Evolutionary conservation across 805 yeast genomes (phyloP).

Genomic region (Starmerella floricola): DNA sequence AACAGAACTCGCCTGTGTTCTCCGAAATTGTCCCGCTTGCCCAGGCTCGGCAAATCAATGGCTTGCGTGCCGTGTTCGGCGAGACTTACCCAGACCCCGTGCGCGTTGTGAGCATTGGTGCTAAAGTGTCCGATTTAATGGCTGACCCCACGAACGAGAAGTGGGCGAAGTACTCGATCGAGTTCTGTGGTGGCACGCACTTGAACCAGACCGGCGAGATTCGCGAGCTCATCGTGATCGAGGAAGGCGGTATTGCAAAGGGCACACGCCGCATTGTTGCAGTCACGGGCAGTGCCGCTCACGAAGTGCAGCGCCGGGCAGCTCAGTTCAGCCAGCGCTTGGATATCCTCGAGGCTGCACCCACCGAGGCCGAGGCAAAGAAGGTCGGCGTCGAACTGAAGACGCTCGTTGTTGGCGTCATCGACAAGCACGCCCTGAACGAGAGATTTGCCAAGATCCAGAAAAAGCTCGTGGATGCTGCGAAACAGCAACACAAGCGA

Average conservation of each 20-base stretch:
- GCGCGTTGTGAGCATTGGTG: slow-evolving; percentile 92
- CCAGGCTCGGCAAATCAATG: slow-evolving; percentile 59
- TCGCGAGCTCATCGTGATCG: slow-evolving; percentile 76
- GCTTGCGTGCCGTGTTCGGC: slow-evolving; percentile 96
- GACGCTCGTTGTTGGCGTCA: slow-evolving; percentile 66
- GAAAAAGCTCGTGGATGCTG: slow-evolving; percentile 76
- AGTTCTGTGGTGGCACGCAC: slow-evolving; percentile 99
- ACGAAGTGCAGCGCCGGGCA: slow-evolving; percentile 79
- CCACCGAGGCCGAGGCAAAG: slow-evolving; percentile 66
- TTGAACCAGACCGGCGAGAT: slow-evolving; percentile 86
- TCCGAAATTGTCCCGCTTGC: slow-evolving; percentile 71
- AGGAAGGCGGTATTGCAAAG: slow-evolving; percentile 96
- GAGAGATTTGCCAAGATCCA: slow-evolving; percentile 66
- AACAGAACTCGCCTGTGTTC: slow-evolving; percentile 58
- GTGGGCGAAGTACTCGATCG: slow-evolving; percentile 73
- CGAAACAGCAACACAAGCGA: slow-evolving; percentile 76
- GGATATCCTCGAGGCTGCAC: slow-evolving; percentile 48
- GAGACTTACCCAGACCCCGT: slow-evolving; percentile 99
- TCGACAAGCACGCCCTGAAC: slow-evolving; percentile 64
- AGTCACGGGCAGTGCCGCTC: slow-evolving; percentile 84
- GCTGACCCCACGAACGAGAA: slow-evolving; percentile 55
- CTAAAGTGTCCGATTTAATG: slow-evolving; percentile 69
- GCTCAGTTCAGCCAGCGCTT: slow-evolving; percentile 53
- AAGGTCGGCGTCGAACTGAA: slow-evolving; percentile 75
- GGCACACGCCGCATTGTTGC: slow-evolving; percentile 98